A percentile compares a stretch with the other conserved stretches of the same genome.
Evolutionary conservation across 805 yeast genomes (phyloP).

Genomic region (Middelhovenomyces tepae): DNA sequence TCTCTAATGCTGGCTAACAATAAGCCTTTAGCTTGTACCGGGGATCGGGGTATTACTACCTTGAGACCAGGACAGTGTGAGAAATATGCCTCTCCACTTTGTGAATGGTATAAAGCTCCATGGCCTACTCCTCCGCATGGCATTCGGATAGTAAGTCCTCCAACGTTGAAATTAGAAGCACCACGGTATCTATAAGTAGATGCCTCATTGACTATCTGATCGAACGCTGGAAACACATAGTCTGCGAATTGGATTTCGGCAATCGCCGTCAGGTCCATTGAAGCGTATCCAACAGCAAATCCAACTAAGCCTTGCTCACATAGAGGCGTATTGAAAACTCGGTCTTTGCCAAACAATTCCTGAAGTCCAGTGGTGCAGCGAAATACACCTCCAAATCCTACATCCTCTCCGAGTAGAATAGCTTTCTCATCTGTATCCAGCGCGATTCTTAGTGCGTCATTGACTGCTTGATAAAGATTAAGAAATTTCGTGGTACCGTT

Average conservation of each 20-base stretch:
- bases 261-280: slow-evolving; percentile 83
- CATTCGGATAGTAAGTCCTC: slow-evolving; percentile 91
- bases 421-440: slow-evolving; percentile 86
- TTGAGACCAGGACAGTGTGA: slow-evolving; percentile 90
- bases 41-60: slow-evolving; percentile 82
- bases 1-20: slow-evolving; percentile 86
- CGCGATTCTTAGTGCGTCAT: slow-evolving; percentile 86
- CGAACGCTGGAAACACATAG: slow-evolving; percentile 95
- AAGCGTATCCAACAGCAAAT: slow-evolving; percentile 78
- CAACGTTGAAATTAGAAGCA: slow-evolving; percentile 77
- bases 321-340: slow-evolving; percentile 85
- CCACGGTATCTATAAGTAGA: slow-evolving; percentile 94
- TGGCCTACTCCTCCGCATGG: slow-evolving; percentile 98
- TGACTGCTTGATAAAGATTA: slow-evolving; percentile 49
- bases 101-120: slow-evolving; percentile 95
- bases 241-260: slow-evolving; percentile 94
- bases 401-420: slow-evolving; percentile 89
- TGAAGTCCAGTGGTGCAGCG: slow-evolving; percentile 83
- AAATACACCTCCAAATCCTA: slow-evolving; percentile 94
- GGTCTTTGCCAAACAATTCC: slow-evolving; percentile 80
- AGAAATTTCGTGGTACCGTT: slow-evolving; percentile 20
- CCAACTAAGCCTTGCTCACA: slow-evolving; percentile 95
- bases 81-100: slow-evolving; percentile 89
- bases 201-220: slow-evolving; percentile 90
- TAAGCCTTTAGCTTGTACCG: slow-evolving; percentile 86